Evolutionary conservation across 495 filamentous ascomycete species (phyloP).

Genomic region (Penicillium coprophilum): DNA sequence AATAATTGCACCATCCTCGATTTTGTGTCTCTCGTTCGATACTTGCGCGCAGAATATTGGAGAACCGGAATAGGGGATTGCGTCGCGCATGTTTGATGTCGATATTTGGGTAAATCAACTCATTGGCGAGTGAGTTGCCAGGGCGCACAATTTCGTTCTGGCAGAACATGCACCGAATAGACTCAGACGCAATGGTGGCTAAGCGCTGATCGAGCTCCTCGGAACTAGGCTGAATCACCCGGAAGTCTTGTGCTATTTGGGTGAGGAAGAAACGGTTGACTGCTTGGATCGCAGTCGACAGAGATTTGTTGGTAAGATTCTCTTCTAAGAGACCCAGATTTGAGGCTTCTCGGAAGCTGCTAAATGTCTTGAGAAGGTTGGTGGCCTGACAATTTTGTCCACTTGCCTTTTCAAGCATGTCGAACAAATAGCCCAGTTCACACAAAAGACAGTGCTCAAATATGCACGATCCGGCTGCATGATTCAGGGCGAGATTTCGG

Average conservation of each 20-base stretch:
- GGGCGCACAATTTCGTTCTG: constrained; percentile 70
- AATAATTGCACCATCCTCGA: constrained; percentile 87
- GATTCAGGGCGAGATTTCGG: constrained; percentile 86
- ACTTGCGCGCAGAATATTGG: constrained; percentile 78
- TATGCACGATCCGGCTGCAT: constrained; percentile 80
- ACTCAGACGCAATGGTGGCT: constrained; percentile 53
- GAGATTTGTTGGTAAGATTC: constrained; percentile 62
- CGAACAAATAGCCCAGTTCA: constrained; percentile 92
- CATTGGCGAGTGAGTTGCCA: constrained; percentile 71
- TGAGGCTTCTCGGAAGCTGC: constrained; percentile 69
- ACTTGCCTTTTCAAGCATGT: constrained; percentile 95
- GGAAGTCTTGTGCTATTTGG: constrained; percentile 69
- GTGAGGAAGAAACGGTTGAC: constrained; percentile 75
- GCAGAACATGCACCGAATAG: constrained; percentile 80
- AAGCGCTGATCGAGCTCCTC: constrained; percentile 59
- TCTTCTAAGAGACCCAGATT: constrained; percentile 80
- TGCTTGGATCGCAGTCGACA: constrained; percentile 73
- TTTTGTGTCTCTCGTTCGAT: constrained; percentile 80
- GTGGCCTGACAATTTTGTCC: constrained; percentile 96
- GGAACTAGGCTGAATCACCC: constrained; percentile 56
- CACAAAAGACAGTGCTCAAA: constrained; percentile 83
- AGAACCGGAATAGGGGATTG: constrained; percentile 63
- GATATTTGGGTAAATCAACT: constrained; percentile 73
- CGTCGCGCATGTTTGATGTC: constrained; percentile 51
- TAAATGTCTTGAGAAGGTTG: constrained; percentile 88